Conservation (phyloP, 208 protist species). For the Trypanosoma cruzi region DNA sequence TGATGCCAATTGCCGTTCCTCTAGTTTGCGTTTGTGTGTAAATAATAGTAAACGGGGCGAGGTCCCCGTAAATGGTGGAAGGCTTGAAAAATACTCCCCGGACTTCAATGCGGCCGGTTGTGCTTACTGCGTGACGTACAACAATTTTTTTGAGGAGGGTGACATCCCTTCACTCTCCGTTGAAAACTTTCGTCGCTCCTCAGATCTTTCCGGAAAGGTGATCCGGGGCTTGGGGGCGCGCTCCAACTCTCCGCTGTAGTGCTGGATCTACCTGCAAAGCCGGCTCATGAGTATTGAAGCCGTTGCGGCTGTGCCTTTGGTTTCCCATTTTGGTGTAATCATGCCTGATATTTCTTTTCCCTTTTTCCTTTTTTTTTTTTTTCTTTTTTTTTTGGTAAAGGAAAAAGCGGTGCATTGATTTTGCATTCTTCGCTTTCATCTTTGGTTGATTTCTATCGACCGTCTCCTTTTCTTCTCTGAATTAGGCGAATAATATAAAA, state of each 20-base stretch:
- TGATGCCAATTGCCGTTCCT: constrained; percentile 20
- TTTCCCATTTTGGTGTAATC: no score
- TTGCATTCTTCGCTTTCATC: no score
- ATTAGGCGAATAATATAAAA: constrained; percentile 18
- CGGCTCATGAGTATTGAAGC: background rate
- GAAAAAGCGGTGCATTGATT: no score
- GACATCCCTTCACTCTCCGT: constrained; percentile 56
- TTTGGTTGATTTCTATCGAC: no score
- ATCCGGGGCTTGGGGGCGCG: background rate
- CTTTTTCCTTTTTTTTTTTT: constrained; percentile 10
- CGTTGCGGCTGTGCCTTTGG: background rate
- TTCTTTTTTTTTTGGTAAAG: constrained; percentile 9
- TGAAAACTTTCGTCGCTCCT: constrained; percentile 35
- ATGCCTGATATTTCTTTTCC: background rate
- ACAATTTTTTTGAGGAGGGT: constrained; percentile 33
- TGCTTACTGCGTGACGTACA: constrained; percentile 14
- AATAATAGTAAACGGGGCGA: background rate
- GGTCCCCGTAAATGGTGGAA: background rate
- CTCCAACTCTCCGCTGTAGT: background rate
- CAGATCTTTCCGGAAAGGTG: constrained; percentile 2
- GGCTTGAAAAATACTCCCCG: background rate
- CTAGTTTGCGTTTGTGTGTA: constrained; percentile 6
- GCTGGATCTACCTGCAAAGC: background rate
- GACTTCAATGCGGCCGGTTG: background rate
- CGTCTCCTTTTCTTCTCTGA: no score